Percentiles rank a stretch among this genome's conserved stretches.
phyloP scores from a whole-genome alignment of 768 basidiomycete species.

The Cystobasidium ongulense region DNA sequence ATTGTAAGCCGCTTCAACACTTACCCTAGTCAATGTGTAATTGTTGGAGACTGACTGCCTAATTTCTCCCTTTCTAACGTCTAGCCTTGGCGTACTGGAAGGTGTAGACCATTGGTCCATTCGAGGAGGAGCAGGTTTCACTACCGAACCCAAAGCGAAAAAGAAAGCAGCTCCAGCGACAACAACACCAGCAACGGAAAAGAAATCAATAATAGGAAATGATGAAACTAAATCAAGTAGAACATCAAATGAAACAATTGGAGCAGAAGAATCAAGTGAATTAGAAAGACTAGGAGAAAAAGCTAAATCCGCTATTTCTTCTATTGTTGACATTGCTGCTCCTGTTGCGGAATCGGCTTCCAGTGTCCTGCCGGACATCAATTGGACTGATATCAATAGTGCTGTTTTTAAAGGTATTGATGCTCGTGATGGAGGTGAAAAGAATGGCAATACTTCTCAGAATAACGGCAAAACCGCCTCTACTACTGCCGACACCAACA shows the following conservation, averaged over 20 bases:
- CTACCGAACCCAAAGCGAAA: constrained; percentile 3
- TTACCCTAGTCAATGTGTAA: background rate
- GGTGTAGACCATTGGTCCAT: constrained; percentile 95
- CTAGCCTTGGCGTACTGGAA: constrained; percentile 65
- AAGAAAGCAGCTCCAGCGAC: background rate
- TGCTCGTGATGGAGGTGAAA: background rate
- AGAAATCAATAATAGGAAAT: constrained; percentile 17
- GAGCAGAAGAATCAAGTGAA: constrained; percentile 33
- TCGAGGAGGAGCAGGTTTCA: constrained; percentile 66
- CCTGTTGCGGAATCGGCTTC: constrained; percentile 36
- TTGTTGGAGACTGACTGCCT: background rate
- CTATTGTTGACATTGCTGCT: background rate
- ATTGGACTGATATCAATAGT: background rate
- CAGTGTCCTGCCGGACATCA: background rate
- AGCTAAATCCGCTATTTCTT: background rate
- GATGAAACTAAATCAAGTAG: constrained; percentile 40
- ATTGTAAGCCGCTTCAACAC: constrained; percentile 49
- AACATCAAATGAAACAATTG: constrained; percentile 33
- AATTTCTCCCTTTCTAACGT: background rate
- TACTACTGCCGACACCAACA: too few species aligned
- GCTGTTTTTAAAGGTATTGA: background rate
- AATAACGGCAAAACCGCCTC: background rate
- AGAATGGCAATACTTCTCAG: background rate
- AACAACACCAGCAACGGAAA: background rate
- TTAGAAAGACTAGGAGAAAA: constrained; percentile 37